Conservation (phyloP, 768 basidiomycete genomes). For the Boletales sp. region DNA sequence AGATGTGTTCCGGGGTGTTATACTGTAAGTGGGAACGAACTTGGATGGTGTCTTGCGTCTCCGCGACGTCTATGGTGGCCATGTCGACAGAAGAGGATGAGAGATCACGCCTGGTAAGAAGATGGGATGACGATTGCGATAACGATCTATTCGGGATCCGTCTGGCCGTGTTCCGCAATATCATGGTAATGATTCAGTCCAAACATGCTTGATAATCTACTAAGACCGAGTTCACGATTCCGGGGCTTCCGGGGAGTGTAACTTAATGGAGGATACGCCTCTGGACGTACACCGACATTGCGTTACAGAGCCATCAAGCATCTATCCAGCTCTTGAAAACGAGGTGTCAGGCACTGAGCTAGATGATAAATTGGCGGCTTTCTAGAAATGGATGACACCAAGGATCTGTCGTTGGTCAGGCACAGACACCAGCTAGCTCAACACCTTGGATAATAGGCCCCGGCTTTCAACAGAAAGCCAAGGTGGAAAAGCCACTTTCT, state of each 20-base stretch:
- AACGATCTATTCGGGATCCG: conserved; percentile 6
- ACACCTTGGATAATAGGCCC: too few species aligned
- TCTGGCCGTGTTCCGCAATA: conserved; percentile 1
- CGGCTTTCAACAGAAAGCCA: too few species aligned
- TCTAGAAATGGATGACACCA: too few species aligned
- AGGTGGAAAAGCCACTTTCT: too few species aligned
- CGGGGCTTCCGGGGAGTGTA: neutral
- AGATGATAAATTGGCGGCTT: too few species aligned
- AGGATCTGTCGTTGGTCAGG: too few species aligned
- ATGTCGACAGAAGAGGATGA: conserved; percentile 10
- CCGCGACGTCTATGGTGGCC: conserved; percentile 33
- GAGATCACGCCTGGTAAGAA: neutral
- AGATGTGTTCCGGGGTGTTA: conserved; percentile 57
- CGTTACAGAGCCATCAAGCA: too few species aligned
- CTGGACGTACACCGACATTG: too few species aligned
- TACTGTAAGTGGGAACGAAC: conserved; percentile 81
- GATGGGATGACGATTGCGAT: conserved; percentile 6
- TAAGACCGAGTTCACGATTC: neutral
- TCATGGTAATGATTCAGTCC: neutral
- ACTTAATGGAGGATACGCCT: too few species aligned
- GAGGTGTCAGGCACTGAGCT: too few species aligned
- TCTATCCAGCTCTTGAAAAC: too few species aligned
- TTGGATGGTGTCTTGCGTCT: conserved; percentile 52
- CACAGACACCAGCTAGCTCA: too few species aligned
- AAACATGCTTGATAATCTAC: neutral